Percentiles rank a stretch among this genome's conserved stretches.
phyloP scores from a whole-genome alignment of 768 basidiomycete species.

The Lactarius tabidus region DNA sequence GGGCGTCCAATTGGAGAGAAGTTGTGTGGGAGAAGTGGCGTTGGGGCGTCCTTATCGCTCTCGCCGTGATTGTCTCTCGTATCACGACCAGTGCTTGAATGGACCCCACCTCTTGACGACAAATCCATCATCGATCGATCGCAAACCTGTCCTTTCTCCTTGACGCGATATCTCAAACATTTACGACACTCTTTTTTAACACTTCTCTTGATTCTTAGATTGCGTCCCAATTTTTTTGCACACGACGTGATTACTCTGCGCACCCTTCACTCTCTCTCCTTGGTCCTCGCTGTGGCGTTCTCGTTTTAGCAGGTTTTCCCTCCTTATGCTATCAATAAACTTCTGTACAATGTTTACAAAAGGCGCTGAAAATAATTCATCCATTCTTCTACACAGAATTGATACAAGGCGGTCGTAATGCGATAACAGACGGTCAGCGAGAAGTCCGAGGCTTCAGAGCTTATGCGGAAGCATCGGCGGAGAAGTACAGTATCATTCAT shows the following conservation, averaged over 20 bases:
- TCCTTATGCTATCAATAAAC: slow-evolving; percentile 22
- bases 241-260: slow-evolving; percentile 13
- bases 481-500: slow-evolving; percentile 20
- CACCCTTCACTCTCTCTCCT: slow-evolving; percentile 10
- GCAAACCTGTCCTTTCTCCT: not conserved
- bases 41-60: slow-evolving; percentile 71
- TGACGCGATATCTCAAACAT: slow-evolving; percentile 15
- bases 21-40: slow-evolving; percentile 82
- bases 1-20: slow-evolving; percentile 59
- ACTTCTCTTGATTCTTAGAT: slow-evolving; percentile 11
- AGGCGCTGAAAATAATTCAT: slow-evolving; percentile 13
- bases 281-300: slow-evolving; percentile 10
- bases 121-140: not conserved
- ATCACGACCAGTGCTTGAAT: slow-evolving; percentile 47
- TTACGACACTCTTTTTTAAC: slow-evolving; percentile 23
- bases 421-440: not conserved
- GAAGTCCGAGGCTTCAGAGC: not conserved
- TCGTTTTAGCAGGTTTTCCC: slow-evolving; percentile 14
- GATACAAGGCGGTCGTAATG: not conserved
- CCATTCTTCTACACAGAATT: too few relatives aligned
- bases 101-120: not conserved
- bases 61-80: slow-evolving; percentile 75
- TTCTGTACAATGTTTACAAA: slow-evolving; percentile 17
- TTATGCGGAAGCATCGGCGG: not conserved
- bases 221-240: slow-evolving; percentile 5